Conservation (phyloP, 148 eudicot species). For the Limonium bicolor region DNA sequence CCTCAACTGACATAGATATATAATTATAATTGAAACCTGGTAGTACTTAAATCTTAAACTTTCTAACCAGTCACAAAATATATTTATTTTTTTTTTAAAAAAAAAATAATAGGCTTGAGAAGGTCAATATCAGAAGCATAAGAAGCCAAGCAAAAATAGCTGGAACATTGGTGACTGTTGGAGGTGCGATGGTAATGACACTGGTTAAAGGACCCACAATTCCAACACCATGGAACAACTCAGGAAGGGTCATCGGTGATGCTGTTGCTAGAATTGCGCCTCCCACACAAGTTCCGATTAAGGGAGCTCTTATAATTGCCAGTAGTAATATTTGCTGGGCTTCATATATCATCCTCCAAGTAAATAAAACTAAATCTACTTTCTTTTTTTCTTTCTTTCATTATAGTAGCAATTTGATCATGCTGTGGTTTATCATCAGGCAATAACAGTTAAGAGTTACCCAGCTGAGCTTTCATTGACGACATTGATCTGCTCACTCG, state of each 20-base stretch:
- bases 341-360: conserved; percentile 9
- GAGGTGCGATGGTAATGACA: conserved; percentile 85
- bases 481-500: conserved; percentile 46
- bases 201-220: conserved; percentile 33
- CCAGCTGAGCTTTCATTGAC: conserved; percentile 83
- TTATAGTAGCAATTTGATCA: no score
- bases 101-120: conserved; percentile 89
- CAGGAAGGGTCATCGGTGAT: no score
- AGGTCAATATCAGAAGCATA: conserved; percentile 29
- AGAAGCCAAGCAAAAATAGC: conserved; percentile 57
- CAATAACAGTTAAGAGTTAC: conserved; percentile 49
- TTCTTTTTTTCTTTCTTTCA: no score
- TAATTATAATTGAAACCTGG: no score
- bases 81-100: no score
- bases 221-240: conserved; percentile 28
- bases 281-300: conserved; percentile 28
- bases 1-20: no score
- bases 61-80: no score
- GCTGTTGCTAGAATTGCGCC: neutral
- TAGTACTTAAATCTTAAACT: no score
- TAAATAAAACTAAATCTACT: no score
- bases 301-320: conserved; percentile 56
- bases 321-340: conserved; percentile 52
- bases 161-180: conserved; percentile 65
- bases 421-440: no score